Evolutionary conservation across 2,329 filamentous ascomycete species (phyloP), one percentile per base, ranked within the genome.

Genomic region (Cladophialophora bantiana): DNA sequence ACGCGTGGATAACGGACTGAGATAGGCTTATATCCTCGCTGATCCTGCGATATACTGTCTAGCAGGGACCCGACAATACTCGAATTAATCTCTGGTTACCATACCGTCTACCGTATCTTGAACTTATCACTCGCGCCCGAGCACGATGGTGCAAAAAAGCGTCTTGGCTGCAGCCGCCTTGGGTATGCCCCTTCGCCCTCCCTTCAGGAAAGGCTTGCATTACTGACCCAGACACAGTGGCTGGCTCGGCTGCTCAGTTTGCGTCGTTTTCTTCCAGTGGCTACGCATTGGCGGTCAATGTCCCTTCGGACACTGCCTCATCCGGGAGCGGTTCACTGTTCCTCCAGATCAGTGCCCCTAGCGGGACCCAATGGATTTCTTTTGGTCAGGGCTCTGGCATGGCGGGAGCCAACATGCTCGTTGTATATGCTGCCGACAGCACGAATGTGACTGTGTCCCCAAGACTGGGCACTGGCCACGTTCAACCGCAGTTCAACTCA

Each of bases 371-470:
- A 75, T 89, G 84, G 83, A 80, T 86, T 38, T 83, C 80, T 3
- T 74, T 88, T 3, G 86, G 85, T 7, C 85, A 88, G 73, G 86
- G 86, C 32, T 77, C 71, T 1, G 69, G 74, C 20, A 89, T 88
- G 86, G 70, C 75, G 15, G 83, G 82, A 26, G 75, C 86, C 5
- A 86, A 87, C 74, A 87, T 89, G 55, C 88, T 88, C 73, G 77
- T 88, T 52, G 78, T 87, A 5, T 88, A 88, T 71, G 81, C 83
- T n/a, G 80, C 82, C 32, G 77, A 81, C 45, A 82, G 84, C 32
- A 80, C 76, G 52, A 88, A 87, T 68, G 83, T 88, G 13, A 89
- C 86, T 0, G 70, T 89, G 7, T 88, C 86, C 2, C 83, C 85
- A 9, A 78, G 86, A 48, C 70, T 78, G 6, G 81, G 81, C 7